phyloP scores from a whole-genome alignment of 2,329 filamentous ascomycete genomes.

The Diaporthe sp. region DNA sequence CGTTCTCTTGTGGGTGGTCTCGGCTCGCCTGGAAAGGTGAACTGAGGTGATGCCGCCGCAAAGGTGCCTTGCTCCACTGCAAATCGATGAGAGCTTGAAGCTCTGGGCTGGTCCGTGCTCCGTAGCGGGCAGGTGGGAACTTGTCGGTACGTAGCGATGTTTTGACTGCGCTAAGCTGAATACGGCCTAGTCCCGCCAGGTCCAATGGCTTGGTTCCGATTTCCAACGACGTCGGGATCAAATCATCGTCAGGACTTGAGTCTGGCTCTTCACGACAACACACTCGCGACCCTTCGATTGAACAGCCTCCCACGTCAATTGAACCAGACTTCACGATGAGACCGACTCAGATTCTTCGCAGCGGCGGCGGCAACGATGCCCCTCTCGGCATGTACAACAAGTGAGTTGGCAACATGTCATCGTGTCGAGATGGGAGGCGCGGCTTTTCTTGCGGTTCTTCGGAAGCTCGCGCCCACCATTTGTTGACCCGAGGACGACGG shows the following conservation, averaged over 20 bases:
- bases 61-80: constrained; percentile 23
- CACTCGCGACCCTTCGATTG: constrained; percentile 45
- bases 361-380: constrained; percentile 52
- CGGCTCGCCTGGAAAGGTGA: constrained; percentile 10
- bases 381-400: constrained; percentile 58
- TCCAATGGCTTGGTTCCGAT: constrained; percentile 40
- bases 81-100: constrained; percentile 29
- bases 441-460: constrained; percentile 13
- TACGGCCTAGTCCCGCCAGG: neutral
- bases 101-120: constrained; percentile 33
- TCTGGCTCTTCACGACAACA: constrained; percentile 24
- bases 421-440: constrained; percentile 4
- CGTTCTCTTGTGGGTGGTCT: constrained; percentile 12
- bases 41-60: constrained; percentile 16
- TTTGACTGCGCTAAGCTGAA: neutral
- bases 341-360: constrained; percentile 58
- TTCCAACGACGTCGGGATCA: constrained; percentile 44
- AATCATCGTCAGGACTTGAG: constrained; percentile 12
- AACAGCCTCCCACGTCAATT: constrained; percentile 45
- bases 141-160: neutral
- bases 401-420: constrained; percentile 51
- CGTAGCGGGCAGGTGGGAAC: neutral
- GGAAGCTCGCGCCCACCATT: neutral
- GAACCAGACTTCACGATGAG: constrained; percentile 54
- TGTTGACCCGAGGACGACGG: neutral